Evolutionary conservation across 164 flowering plant genomes (phyloP).

Genomic region (Stephania yunnanensis): DNA sequence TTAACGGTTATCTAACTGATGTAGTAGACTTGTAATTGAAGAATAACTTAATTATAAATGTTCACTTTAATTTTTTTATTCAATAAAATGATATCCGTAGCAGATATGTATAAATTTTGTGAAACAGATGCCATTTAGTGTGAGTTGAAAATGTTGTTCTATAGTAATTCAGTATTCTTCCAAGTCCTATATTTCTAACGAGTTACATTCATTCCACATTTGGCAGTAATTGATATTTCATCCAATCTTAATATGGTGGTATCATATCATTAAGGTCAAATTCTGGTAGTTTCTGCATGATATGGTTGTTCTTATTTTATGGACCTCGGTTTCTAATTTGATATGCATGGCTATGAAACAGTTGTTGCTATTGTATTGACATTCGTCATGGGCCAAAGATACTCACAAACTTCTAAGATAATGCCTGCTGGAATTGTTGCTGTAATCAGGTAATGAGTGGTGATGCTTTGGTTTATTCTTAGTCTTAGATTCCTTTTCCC

Average conservation of each 20-base stretch:
- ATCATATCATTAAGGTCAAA: not conserved
- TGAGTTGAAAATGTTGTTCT: not conserved
- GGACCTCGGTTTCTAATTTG: conserved; percentile 5
- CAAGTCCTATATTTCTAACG: not conserved
- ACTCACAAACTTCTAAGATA: conserved; percentile 69
- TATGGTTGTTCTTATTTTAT: not conserved
- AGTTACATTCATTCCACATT: not conserved
- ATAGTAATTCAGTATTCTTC: not conserved
- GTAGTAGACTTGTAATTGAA: too few species aligned
- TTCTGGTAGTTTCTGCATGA: not conserved
- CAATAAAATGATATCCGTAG: too few species aligned
- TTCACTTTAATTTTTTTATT: not conserved
- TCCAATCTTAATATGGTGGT: not conserved
- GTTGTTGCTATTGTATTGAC: conserved; percentile 65
- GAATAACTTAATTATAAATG: too few species aligned
- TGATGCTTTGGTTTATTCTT: not conserved
- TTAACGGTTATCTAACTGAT: not conserved
- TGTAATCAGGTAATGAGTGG: conserved; percentile 61
- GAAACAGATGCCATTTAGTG: too few species aligned
- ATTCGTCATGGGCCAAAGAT: conserved; percentile 88
- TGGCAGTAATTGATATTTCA: not conserved
- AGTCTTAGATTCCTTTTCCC: too few species aligned
- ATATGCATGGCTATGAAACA: conserved; percentile 27
- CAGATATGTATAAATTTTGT: too few species aligned
- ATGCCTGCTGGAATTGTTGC: conserved; percentile 97